These are phyloP conservation scores for Fusarium robinianum DNA, from an alignment of 2,329 filamentous ascomycete genomes.

Conservation along the genomic window DNA sequence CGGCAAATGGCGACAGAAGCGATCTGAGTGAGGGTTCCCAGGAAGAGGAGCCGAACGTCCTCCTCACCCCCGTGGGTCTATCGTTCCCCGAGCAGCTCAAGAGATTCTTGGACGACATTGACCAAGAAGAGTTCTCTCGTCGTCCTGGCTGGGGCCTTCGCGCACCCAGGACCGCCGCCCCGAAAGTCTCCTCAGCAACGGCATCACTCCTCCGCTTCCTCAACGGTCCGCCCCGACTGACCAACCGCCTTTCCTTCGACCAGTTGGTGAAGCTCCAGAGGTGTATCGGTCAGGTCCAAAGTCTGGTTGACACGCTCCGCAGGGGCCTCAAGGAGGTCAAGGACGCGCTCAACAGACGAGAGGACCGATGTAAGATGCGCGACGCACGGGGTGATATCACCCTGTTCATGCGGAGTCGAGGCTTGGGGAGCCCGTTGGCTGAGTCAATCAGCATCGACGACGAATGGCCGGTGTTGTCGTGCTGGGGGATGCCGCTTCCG, in stretches of 20 bases:
- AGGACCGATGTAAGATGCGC: conserved; percentile 1
- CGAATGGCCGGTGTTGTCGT: conserved; percentile 9
- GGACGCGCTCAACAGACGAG: conserved; percentile 4
- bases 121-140: neutral
- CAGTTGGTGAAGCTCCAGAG: conserved; percentile 13
- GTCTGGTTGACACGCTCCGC: conserved; percentile 9
- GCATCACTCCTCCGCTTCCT: neutral
- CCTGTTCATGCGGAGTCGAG: conserved; percentile 26
- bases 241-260: conserved; percentile 5
- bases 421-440: conserved; percentile 30
- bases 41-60: neutral
- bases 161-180: too few species aligned
- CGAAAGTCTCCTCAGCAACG: neutral
- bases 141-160: too few species aligned
- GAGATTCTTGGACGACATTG: neutral
- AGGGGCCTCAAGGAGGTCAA: conserved; percentile 4
- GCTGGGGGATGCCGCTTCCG: conserved; percentile 18
- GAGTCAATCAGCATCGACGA: conserved; percentile 26
- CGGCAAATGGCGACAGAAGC: too few species aligned
- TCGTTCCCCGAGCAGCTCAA: conserved; percentile 1
- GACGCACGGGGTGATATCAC: neutral
- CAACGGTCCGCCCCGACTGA: too few species aligned
- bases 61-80: neutral
- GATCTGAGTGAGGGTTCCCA: too few species aligned
- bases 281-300: conserved; percentile 9